Evolutionary conservation across 768 basidiomycete genomes (phyloP).

Genomic region (Boletus vinaceobasis): DNA sequence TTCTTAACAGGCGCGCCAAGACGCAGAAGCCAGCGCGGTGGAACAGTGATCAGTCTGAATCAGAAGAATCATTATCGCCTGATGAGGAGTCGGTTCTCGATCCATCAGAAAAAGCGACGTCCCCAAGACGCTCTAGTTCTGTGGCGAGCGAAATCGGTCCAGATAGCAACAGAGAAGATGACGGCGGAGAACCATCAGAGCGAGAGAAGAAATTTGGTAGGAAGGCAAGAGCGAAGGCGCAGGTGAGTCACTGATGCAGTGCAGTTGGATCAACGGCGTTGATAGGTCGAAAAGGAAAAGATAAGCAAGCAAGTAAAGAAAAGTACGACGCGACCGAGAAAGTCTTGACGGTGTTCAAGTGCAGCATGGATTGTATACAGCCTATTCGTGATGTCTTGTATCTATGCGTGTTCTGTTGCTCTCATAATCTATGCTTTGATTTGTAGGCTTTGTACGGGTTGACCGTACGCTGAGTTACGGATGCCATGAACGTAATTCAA

Average conservation of each 20-base stretch:
- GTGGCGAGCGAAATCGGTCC: slow-evolving; percentile 38
- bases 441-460: background rate
- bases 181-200: slow-evolving; percentile 26
- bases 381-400: slow-evolving; percentile 12
- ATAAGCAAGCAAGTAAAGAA: slow-evolving; percentile 29
- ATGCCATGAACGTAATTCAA: background rate
- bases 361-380: slow-evolving; percentile 6
- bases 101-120: slow-evolving; percentile 33
- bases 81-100: slow-evolving; percentile 37
- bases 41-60: slow-evolving; percentile 32
- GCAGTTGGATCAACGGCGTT: background rate
- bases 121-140: slow-evolving; percentile 28
- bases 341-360: slow-evolving; percentile 17
- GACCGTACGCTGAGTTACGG: background rate
- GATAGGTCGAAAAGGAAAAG: slow-evolving; percentile 25
- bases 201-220: slow-evolving; percentile 37
- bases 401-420: slow-evolving; percentile 9
- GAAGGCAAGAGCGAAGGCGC: slow-evolving; percentile 38
- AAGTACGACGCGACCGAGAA: slow-evolving; percentile 21
- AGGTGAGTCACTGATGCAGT: slow-evolving; percentile 28
- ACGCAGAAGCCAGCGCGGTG: slow-evolving; percentile 27
- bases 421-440: slow-evolving; percentile 12
- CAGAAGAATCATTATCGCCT: slow-evolving; percentile 25
- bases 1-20: slow-evolving; percentile 25
- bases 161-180: slow-evolving; percentile 29